Base-by-base conservation (phyloP, 1,284 basidiomycete genomes). In the Rhodotorula sp. region DNA sequence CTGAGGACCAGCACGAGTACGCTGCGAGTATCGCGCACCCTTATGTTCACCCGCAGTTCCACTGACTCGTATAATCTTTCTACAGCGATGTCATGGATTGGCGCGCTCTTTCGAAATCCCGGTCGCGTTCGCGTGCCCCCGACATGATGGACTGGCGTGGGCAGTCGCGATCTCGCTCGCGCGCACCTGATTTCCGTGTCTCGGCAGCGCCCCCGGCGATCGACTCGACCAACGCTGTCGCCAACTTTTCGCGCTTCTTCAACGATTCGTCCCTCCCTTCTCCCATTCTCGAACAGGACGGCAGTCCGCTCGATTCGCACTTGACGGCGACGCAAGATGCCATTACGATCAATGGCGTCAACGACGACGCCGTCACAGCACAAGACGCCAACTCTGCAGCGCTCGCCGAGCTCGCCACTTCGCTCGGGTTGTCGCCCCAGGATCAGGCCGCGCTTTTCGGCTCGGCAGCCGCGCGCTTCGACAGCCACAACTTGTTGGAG, bases 71-170 rank as follows among this genome's bases (percentile, higher is more conserved):
- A 46, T n/a, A n/a, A 16, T 58, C 29, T 26, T 58, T 75, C n/a
- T 78, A 73, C 65, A 80, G 83, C 26, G 84, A 83, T 76, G 81
- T 82, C 54, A 97, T 98, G 90, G 96, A 98, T 80, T 97, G 95
- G 93, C 87, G 93, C 58, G 90, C 91, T 26, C 88, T 92, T 79
- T 94, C 92, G 79, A 88, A 94, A 71, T 97, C 94, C 21, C 87
- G 94, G 73, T 97, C 96, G 31, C 89, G 95, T 39, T 72, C 75
- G 2, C 69, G 75, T 1, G 76, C 71, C 5, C 69, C 71, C 20
- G 73, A 73, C 57, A 68, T 64, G 71, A 84, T 85, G 81, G 84
- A 85, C 65, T 85, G 84, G 84, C 80, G 84, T 46, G 83, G 80
- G 0, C 79, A 80, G 7, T 84, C 83, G 2, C 78, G 83, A 8